Evolutionary conservation across 2,329 filamentous ascomycete genomes (phyloP), one percentile per base, ranked within the genome.

Genomic region (Aspergillus novofumigatus): DNA sequence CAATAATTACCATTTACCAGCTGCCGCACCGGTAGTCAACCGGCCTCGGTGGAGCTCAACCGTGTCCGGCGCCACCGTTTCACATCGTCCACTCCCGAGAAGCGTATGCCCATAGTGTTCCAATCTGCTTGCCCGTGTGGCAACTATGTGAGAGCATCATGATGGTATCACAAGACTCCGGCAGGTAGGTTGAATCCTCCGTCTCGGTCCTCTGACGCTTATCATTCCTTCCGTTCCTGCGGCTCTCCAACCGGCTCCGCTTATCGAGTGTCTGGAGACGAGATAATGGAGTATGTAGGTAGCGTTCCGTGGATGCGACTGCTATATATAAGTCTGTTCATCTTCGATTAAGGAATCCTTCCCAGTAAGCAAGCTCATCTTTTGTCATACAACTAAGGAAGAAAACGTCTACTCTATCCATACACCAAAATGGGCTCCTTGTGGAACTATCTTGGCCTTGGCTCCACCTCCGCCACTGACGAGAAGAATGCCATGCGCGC

Each of bases 391-490:
- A 3, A 38, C 8, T 8, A 7, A 10, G 3, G 3, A 38, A 38
- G 14, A 38, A 38, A 38, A 17, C 32, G 32, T 7, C 32, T 38
- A 6, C 14, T 7, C 14, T 17, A 32, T 32, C 10, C 7, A 38
- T 17, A 17, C 3, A 38, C 32, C 29, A 32, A 32, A 38, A 38
- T 38, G 32, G 32, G 32, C 32, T 38, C 32, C 32, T 3, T 38
- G 14, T 38, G 32, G 59, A 70, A 62, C 59, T 78, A 75, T 59
- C 71, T 80, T 54, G 74, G 76, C 53, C 63, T 76, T 42, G 71
- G 32, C n/a, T 28, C 55, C 20, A 35, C 55, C 23, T 60, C 59
- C 23, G 21, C 47, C 7, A 55, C 54, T 23, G 32, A 69, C 26
- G 61, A 51, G 59, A 67, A 72, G 63, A 64, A 62, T 51, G 64